Percentiles rank a stretch among this genome's conserved stretches.
Conservation (phyloP, 306 rosid species). For the Biancaea sappan region DNA sequence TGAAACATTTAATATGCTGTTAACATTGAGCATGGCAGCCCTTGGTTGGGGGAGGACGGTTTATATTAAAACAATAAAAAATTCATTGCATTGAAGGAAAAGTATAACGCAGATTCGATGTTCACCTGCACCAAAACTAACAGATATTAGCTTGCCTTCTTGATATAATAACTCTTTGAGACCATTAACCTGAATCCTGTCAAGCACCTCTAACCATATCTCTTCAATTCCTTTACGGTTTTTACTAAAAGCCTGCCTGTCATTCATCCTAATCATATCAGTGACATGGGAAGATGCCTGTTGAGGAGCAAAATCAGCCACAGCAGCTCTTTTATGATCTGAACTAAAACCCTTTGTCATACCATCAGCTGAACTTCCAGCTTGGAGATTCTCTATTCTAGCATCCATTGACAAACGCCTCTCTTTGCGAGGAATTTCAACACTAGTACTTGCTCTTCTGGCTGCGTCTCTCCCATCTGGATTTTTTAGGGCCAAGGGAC, state of each 20-base stretch:
- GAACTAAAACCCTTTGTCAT: constrained; percentile 45
- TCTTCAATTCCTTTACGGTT: constrained; percentile 63
- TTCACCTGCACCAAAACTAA: constrained; percentile 90
- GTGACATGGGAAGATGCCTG: constrained; percentile 42
- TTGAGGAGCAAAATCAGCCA: constrained; percentile 54
- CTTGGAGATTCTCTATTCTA: constrained; percentile 48
- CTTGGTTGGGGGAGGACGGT: not conserved
- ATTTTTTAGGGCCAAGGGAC: constrained; percentile 67
- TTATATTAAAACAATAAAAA: not conserved
- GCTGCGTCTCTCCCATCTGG: constrained; percentile 45
- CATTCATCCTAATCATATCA: constrained; percentile 46
- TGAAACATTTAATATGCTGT: not conserved
- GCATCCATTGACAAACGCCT: constrained; percentile 57
- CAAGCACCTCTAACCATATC: constrained; percentile 91
- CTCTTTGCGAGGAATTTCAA: constrained; percentile 39
- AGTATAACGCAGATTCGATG: not conserved
- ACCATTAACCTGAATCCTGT: constrained; percentile 66
- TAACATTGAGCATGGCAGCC: not conserved
- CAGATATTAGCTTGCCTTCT: constrained; percentile 84
- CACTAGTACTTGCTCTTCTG: constrained; percentile 50
- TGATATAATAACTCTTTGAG: constrained; percentile 73
- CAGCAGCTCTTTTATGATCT: constrained; percentile 57
- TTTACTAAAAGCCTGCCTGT: constrained; percentile 49
- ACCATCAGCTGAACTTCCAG: constrained; percentile 61
- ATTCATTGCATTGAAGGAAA: not conserved